Base-by-base conservation (phyloP, 1,139 yeast genomes). In the Taphrina communis region DNA sequence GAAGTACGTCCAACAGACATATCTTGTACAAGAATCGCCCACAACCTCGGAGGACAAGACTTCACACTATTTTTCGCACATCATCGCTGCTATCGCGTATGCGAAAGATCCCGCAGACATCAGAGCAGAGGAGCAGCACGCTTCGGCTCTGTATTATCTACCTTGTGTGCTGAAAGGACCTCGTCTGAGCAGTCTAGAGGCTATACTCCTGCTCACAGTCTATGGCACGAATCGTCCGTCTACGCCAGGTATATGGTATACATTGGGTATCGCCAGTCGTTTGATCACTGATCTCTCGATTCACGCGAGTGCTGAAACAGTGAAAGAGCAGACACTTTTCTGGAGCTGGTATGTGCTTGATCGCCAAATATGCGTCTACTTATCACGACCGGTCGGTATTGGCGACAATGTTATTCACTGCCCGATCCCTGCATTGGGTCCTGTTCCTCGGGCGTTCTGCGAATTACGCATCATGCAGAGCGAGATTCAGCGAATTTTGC, bases 211-310 rank as follows among this genome's bases (percentile, higher is more conserved):
- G 31, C 79, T 88, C 55, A 86, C 95, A 0, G 76, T 87, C 5
- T 92, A 89, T 75, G 86, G 96, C 1, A 82, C 79, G 41, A 79
- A 80, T 80, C 73, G 81, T 3, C 82, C 82, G 0, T 77, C 81
- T 0, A 85, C 86, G 4, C 97, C 97, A 0, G 95, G 97, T 1
- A 90, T 90, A n/a, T 92, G 97, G 97, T 90, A 90, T 75, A 86
- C 90, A 0, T 80, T 90, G 71, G 97, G 97, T 0, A 85, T 90
- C 6, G 94, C 94, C 0, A 78, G 90, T 65, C 82, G 97, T 70
- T 78, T 90, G 66, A 88, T 95, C 73, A 90, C 91, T 36, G 97
- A 91, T 77, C 78, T 92, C 71, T 97, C 96, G 0, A 80, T 92
- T 6, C 97, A 91, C 76, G 85, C 87, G 48, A 25, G 19, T 11